Evolutionary conservation across 805 yeast genomes (phyloP).

Genomic region (Yueomyces sp.): DNA sequence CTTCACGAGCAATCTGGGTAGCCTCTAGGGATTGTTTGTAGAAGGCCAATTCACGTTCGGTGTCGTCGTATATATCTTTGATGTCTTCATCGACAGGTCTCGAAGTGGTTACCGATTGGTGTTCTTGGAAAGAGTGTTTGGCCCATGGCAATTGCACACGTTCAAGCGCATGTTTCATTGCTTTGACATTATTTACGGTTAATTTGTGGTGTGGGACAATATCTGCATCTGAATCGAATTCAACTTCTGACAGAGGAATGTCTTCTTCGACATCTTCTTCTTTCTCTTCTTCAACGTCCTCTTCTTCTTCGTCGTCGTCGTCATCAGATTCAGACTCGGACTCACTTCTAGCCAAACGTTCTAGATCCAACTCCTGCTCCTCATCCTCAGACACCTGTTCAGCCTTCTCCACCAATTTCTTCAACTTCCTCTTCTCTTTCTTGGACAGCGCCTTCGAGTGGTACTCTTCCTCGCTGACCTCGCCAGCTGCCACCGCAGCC

Average conservation of each 20-base stretch:
- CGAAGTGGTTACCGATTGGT: slow-evolving; percentile 55
- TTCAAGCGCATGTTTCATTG: slow-evolving; percentile 55
- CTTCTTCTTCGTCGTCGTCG: slow-evolving; percentile 33
- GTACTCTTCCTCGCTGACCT: slow-evolving; percentile 24
- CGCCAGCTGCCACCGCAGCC: slow-evolving; percentile 5
- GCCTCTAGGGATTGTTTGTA: slow-evolving; percentile 90
- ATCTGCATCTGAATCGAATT: slow-evolving; percentile 88
- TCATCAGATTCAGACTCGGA: slow-evolving; percentile 25
- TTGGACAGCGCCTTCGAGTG: slow-evolving; percentile 42
- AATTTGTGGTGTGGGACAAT: slow-evolving; percentile 83
- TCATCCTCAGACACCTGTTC: slow-evolving; percentile 11
- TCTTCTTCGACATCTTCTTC: slow-evolving; percentile 66
- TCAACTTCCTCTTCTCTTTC: slow-evolving; percentile 48
- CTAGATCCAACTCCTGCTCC: slow-evolving; percentile 5
- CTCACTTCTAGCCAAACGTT: slow-evolving; percentile 25
- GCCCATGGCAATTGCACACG: slow-evolving; percentile 48
- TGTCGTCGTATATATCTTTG: slow-evolving; percentile 86
- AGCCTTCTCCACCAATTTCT: slow-evolving; percentile 32
- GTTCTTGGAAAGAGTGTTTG: slow-evolving; percentile 69
- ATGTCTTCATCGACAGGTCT: slow-evolving; percentile 50
- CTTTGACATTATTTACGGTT: slow-evolving; percentile 79
- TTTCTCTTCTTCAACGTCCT: slow-evolving; percentile 36
- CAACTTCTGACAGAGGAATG: slow-evolving; percentile 80
- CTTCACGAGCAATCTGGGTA: slow-evolving; percentile 55
- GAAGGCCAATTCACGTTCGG: slow-evolving; percentile 89